These are phyloP conservation scores for Plectranthus barbatus DNA, from an alignment of 257 asterid species.

Conservation along the genomic window DNA sequence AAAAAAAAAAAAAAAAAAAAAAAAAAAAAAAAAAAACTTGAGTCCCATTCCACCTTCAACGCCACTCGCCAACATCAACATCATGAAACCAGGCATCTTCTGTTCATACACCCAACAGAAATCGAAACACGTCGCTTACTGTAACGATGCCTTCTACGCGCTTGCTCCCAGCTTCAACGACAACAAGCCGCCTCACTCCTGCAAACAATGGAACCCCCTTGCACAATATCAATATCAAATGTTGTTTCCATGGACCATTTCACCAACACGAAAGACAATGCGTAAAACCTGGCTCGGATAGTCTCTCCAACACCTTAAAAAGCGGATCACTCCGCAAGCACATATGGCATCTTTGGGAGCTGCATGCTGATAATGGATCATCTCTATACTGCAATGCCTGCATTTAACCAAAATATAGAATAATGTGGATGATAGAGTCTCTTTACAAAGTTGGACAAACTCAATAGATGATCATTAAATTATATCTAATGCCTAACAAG, in stretches of 20 bases:
- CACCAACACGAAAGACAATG: background rate
- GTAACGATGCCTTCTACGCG: slow-evolving; percentile 82
- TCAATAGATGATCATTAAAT: background rate
- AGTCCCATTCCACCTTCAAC: too few species aligned
- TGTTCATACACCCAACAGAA: slow-evolving; percentile 57
- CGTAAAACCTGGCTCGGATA: slow-evolving; percentile 82
- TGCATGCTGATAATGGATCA: slow-evolving; percentile 51
- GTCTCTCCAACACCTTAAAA: slow-evolving; percentile 62
- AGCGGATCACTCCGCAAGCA: slow-evolving; percentile 79
- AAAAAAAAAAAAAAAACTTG: too few species aligned
- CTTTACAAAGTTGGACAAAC: background rate
- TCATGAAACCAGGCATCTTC: too few species aligned
- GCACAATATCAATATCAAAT: too few species aligned
- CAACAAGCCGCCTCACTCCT: slow-evolving; percentile 79
- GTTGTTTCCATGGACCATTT: too few species aligned
- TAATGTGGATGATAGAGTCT: background rate
- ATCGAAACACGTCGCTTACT: slow-evolving; percentile 62
- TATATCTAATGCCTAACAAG: background rate
- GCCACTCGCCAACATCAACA: too few species aligned
- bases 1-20: too few species aligned
- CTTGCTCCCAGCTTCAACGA: slow-evolving; percentile 96
- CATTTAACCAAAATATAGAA: background rate
- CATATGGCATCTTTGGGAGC: slow-evolving; percentile 82
- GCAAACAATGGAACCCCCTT: slow-evolving; percentile 6
- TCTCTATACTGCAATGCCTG: slow-evolving; percentile 88